These are phyloP conservation scores for Triticum monococcum DNA, from an alignment of 176 grass and related monocot species.

Conservation along the genomic window DNA sequence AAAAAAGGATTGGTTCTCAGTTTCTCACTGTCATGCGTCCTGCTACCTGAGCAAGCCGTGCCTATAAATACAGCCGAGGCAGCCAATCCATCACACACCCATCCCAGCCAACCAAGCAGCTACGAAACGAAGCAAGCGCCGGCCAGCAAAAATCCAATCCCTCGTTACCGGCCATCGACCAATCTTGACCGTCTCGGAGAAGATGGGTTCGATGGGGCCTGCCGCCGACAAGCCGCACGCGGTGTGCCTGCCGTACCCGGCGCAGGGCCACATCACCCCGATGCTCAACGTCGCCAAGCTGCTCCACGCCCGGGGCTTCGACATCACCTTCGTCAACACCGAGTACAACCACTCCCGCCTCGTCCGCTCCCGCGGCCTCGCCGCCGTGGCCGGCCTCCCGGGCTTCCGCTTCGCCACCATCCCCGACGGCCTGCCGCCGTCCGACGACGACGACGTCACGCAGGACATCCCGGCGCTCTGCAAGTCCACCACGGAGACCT, in stretches of 20 bases:
- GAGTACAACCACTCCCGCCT: slow-evolving; percentile 59
- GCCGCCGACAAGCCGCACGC: slow-evolving; percentile 44
- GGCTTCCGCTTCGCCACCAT: slow-evolving; percentile 66
- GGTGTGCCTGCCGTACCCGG: slow-evolving; percentile 70
- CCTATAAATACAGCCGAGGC: too few relatives aligned
- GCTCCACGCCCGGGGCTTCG: slow-evolving; percentile 60
- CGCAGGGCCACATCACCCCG: slow-evolving; percentile 76
- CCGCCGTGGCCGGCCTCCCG: slow-evolving; percentile 34
- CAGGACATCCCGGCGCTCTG: slow-evolving; percentile 70
- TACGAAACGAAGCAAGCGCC: too few relatives aligned
- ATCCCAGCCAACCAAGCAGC: too few relatives aligned
- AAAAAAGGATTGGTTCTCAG: too few relatives aligned
- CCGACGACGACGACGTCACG: slow-evolving; percentile 55
- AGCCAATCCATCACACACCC: too few relatives aligned
- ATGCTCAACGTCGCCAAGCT: slow-evolving; percentile 72
- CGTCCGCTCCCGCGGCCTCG: slow-evolving; percentile 32
- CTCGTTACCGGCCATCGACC: too few relatives aligned
- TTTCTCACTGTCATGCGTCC: too few relatives aligned
- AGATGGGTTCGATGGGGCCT: slow-evolving; percentile 38
- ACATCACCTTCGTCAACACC: slow-evolving; percentile 59
- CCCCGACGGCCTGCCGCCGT: slow-evolving; percentile 65
- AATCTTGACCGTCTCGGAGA: too few relatives aligned
- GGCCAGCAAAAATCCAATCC: too few relatives aligned
- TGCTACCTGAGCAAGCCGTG: too few relatives aligned
- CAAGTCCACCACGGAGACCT: slow-evolving; percentile 52